Percentiles rank a stretch among this genome's conserved stretches.
phyloP scores from a whole-genome alignment of 306 rosid genomes.

The Myrica gale region DNA sequence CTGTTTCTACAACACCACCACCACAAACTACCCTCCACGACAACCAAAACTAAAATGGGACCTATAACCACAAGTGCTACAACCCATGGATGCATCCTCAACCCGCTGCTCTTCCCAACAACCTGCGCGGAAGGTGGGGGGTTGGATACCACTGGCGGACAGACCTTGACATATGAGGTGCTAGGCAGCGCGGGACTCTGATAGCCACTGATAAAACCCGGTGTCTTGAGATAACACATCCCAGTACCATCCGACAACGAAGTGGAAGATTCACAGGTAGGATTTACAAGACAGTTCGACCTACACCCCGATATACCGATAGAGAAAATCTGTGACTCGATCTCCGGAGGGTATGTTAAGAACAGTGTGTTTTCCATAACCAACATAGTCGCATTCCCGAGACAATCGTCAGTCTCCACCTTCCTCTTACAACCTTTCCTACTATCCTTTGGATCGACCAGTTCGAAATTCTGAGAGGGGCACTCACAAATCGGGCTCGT shows the following conservation, averaged over 20 bases:
- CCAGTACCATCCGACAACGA: slow-evolving; percentile 49
- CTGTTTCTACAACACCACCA: slow-evolving; percentile 72
- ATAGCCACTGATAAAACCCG: slow-evolving; percentile 41
- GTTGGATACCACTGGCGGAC: slow-evolving; percentile 36
- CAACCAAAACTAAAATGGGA: slow-evolving; percentile 52
- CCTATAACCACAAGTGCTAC: slow-evolving; percentile 49
- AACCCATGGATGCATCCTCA: slow-evolving; percentile 50
- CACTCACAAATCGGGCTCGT: slow-evolving; percentile 55
- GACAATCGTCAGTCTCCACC: slow-evolving; percentile 44
- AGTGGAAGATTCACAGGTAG: slow-evolving; percentile 47
- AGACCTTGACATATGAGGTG: slow-evolving; percentile 47
- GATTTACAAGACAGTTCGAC: slow-evolving; percentile 43
- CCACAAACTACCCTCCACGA: slow-evolving; percentile 74
- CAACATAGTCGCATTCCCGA: slow-evolving; percentile 47
- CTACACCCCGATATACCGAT: slow-evolving; percentile 46
- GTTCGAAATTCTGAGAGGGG: slow-evolving; percentile 62
- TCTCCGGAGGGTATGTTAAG: slow-evolving; percentile 49
- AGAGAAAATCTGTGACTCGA: slow-evolving; percentile 29
- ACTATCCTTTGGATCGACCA: slow-evolving; percentile 48
- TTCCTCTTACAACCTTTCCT: slow-evolving; percentile 65
- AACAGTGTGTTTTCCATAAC: slow-evolving; percentile 42
- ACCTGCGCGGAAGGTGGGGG: slow-evolving; percentile 20
- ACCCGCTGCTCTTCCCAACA: slow-evolving; percentile 18
- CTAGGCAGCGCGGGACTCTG: slow-evolving; percentile 41
- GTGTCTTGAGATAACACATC: slow-evolving; percentile 36